phyloP scores from a whole-genome alignment of 495 filamentous ascomycete genomes.

The Aspergillus nanangensis region DNA sequence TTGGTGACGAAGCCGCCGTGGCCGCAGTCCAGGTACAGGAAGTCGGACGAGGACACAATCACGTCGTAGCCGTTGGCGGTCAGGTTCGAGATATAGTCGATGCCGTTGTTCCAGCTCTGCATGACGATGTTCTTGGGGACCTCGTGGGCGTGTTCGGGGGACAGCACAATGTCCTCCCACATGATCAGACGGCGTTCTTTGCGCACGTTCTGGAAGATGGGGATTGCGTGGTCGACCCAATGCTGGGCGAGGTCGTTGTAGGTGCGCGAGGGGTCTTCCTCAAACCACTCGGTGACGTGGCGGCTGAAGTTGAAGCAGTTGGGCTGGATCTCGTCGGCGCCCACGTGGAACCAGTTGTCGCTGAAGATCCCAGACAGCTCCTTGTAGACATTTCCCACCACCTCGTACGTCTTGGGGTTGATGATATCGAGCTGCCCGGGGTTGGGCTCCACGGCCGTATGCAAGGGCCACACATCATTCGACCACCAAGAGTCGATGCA shows the following conservation, averaged over 20 bases:
- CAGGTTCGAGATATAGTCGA: slow-evolving; percentile 47
- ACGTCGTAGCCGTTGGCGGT: slow-evolving; percentile 48
- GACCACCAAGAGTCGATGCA: slow-evolving; percentile 54
- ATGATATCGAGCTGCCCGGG: slow-evolving; percentile 55
- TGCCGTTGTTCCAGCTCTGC: slow-evolving; percentile 53
- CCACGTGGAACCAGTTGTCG: slow-evolving; percentile 53
- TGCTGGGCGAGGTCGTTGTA: slow-evolving; percentile 50
- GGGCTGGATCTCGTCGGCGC: slow-evolving; percentile 49
- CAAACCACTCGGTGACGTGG: slow-evolving; percentile 42
- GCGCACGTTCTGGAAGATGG: slow-evolving; percentile 41
- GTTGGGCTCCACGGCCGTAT: slow-evolving; percentile 53
- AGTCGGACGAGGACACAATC: slow-evolving; percentile 50
- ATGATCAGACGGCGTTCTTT: slow-evolving; percentile 45
- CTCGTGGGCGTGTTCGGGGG: slow-evolving; percentile 33
- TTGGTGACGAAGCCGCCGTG: slow-evolving; percentile 50
- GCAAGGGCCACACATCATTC: slow-evolving; percentile 45
- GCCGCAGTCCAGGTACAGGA: slow-evolving; percentile 55
- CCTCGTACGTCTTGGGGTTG: slow-evolving; percentile 49
- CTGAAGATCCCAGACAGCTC: slow-evolving; percentile 49
- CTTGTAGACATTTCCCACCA: slow-evolving; percentile 47
- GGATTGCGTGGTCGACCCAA: slow-evolving; percentile 51
- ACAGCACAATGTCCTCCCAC: slow-evolving; percentile 52
- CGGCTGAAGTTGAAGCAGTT: slow-evolving; percentile 52
- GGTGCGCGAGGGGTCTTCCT: slow-evolving; percentile 44
- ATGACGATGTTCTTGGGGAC: slow-evolving; percentile 50